A percentile compares a stretch with the other conserved stretches of the same genome.
These are phyloP conservation scores for Globisporangium middletonii DNA, from an alignment of 352 stramenopile genomes.

Conservation along the genomic window DNA sequence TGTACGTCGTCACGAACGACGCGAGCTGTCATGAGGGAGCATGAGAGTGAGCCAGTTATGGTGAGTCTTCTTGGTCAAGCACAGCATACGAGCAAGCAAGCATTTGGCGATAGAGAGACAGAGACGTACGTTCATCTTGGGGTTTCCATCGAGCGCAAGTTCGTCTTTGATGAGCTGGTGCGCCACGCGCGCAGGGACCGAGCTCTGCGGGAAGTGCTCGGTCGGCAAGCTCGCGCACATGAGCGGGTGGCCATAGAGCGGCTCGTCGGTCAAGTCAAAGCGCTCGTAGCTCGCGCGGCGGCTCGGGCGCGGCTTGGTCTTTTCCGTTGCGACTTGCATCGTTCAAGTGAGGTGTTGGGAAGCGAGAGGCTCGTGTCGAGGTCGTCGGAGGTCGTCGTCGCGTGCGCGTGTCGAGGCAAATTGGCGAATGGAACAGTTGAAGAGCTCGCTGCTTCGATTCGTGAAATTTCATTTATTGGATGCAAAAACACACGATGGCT, in stretches of 20 bases:
- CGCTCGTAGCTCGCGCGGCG: slow-evolving; percentile 15
- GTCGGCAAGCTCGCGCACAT: slow-evolving; percentile 62
- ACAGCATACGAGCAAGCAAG: too few species aligned
- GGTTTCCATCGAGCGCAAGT: slow-evolving; percentile 84
- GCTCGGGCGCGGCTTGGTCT: slow-evolving; percentile 7
- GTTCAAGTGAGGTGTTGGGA: too few species aligned
- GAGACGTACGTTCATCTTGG: slow-evolving; percentile 80
- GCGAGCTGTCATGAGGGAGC: slow-evolving; percentile 36
- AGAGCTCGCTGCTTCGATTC: too few species aligned
- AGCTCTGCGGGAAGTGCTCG: slow-evolving; percentile 51
- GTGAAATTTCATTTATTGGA: too few species aligned
- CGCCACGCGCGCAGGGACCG: slow-evolving; percentile 73
- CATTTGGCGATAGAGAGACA: too few species aligned
- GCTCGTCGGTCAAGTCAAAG: slow-evolving; percentile 25
- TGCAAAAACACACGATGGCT: too few species aligned
- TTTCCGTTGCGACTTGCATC: slow-evolving; percentile 39
- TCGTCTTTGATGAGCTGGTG: slow-evolving; percentile 89
- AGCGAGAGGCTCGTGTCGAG: background rate
- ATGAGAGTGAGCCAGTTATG: background rate
- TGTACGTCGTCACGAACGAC: slow-evolving; percentile 91
- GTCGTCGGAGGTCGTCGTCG: background rate
- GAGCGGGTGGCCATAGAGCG: slow-evolving; percentile 79
- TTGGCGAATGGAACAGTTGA: too few species aligned
- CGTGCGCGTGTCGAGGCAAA: too few species aligned
- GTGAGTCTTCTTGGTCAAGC: background rate